Percentiles rank a stretch among this genome's conserved stretches.
phyloP scores from a whole-genome alignment of 805 yeast species.

The Nakazawaea sp. region DNA sequence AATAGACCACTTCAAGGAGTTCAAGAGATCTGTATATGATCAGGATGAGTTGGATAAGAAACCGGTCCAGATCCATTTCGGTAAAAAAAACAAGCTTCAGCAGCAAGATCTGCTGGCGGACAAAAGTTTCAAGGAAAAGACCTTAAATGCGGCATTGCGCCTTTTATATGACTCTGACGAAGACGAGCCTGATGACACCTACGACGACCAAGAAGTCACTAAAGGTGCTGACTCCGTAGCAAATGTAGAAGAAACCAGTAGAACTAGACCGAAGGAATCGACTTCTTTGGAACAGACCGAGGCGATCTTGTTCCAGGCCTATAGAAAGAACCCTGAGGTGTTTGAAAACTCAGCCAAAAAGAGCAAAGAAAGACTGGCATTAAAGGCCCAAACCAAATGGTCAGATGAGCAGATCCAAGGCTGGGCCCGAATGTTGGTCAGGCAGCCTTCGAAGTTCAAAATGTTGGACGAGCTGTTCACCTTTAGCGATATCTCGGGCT shows the following conservation, averaged over 20 bases:
- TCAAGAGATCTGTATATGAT: slow-evolving; percentile 22
- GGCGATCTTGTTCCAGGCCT: slow-evolving; percentile 46
- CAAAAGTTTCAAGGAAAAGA: slow-evolving; percentile 49
- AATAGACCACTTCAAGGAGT: slow-evolving; percentile 23
- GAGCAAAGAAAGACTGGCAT: slow-evolving; percentile 38
- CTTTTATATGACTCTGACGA: slow-evolving; percentile 70
- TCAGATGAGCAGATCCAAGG: slow-evolving; percentile 91
- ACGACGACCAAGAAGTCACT: slow-evolving; percentile 47
- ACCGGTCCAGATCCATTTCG: slow-evolving; percentile 22
- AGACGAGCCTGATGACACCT: slow-evolving; percentile 81
- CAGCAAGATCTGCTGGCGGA: slow-evolving; percentile 11
- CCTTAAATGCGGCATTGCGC: slow-evolving; percentile 49
- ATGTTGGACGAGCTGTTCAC: slow-evolving; percentile 56
- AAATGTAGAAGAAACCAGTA: slow-evolving; percentile 10
- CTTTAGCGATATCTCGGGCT: slow-evolving; percentile 22
- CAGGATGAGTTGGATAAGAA: slow-evolving; percentile 24
- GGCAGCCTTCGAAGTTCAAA: slow-evolving; percentile 55
- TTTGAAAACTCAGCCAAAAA: slow-evolving; percentile 47
- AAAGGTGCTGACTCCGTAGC: slow-evolving; percentile 15
- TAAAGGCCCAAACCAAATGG: slow-evolving; percentile 57
- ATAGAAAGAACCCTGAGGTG: slow-evolving; percentile 41
- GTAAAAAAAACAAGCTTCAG: slow-evolving; percentile 23
- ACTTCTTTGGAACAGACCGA: slow-evolving; percentile 39
- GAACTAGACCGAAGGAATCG: slow-evolving; percentile 11
- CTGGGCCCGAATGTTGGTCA: slow-evolving; percentile 74